Percentiles rank a stretch among this genome's conserved stretches.
Evolutionary conservation across 352 stramenopile species (phyloP).

Genomic region (Pythium periplocum): DNA sequence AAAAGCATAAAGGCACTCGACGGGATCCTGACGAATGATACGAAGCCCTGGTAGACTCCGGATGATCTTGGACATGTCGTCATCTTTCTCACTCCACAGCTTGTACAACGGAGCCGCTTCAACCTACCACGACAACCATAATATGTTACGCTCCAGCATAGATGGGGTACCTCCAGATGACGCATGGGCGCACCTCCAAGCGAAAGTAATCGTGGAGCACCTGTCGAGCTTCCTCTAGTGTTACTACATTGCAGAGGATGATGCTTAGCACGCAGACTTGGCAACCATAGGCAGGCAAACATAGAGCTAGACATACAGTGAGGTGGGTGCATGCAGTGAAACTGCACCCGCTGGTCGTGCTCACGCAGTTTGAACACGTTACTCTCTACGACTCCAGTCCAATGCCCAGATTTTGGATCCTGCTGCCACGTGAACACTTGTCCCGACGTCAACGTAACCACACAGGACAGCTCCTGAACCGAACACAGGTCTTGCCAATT

Average conservation of each 20-base stretch:
- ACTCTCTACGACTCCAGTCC: conserved; percentile 18
- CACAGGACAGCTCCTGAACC: conserved; percentile 17
- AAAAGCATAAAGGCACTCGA: conserved; percentile 93
- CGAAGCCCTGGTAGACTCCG: conserved; percentile 73
- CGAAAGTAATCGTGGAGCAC: conserved; percentile 18
- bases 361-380: conserved; percentile 19
- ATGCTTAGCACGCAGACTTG: too few relatives aligned
- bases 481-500: conserved; percentile 18
- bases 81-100: conserved; percentile 55
- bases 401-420: conserved; percentile 4
- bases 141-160: too few relatives aligned
- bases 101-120: conserved; percentile 17
- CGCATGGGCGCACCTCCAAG: conserved; percentile 11
- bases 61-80: conserved; percentile 52
- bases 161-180: too few relatives aligned
- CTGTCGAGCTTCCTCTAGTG: not conserved
- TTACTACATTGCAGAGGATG: conserved; percentile 1
- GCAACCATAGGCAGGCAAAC: too few relatives aligned
- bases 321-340: conserved; percentile 13
- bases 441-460: conserved; percentile 21
- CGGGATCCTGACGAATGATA: conserved; percentile 87
- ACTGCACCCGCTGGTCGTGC: conserved; percentile 16
- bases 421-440: conserved; percentile 28
- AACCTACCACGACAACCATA: conserved; percentile 14
- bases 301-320: conserved; percentile 9